phyloP scores from a whole-genome alignment of 2,329 filamentous ascomycete species.

The Ceratocystis eucalypticola region DNA sequence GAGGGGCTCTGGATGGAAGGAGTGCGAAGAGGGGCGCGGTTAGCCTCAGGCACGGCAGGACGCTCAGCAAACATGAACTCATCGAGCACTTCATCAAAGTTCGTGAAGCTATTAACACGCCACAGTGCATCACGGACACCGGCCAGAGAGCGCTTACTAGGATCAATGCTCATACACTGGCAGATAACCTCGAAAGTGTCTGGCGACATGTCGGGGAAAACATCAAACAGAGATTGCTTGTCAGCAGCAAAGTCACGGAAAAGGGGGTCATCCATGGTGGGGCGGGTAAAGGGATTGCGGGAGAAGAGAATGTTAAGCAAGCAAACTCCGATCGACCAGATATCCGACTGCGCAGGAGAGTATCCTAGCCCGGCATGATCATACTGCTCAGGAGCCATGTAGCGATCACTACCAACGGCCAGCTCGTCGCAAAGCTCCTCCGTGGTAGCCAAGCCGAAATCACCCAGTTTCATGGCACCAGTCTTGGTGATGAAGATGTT shows the following conservation, averaged over 20 bases:
- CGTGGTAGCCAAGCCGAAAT: slow-evolving; percentile 85
- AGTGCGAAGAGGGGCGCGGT: slow-evolving; percentile 88
- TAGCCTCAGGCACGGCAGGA: slow-evolving; percentile 65
- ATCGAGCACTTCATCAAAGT: slow-evolving; percentile 65
- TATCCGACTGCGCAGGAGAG: slow-evolving; percentile 81
- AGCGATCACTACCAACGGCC: slow-evolving; percentile 91
- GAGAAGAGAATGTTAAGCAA: slow-evolving; percentile 93
- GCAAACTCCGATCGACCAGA: slow-evolving; percentile 96
- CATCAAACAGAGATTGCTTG: slow-evolving; percentile 90
- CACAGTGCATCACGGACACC: slow-evolving; percentile 65
- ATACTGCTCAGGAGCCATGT: slow-evolving; percentile 98
- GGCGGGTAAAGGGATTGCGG: slow-evolving; percentile 86
- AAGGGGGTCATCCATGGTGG: slow-evolving; percentile 77
- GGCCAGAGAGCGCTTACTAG: slow-evolving; percentile 68
- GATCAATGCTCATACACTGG: slow-evolving; percentile 82
- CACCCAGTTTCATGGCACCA: slow-evolving; percentile 88
- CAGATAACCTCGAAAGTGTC: slow-evolving; percentile 92
- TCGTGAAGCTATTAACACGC: slow-evolving; percentile 81
- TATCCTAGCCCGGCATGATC: slow-evolving; percentile 80
- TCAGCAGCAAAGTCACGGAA: slow-evolving; percentile 89
- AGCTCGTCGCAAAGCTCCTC: slow-evolving; percentile 85
- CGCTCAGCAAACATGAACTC: slow-evolving; percentile 83
- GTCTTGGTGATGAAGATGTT: slow-evolving; percentile 89
- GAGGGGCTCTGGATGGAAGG: slow-evolving; percentile 81
- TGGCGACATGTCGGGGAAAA: slow-evolving; percentile 96